These are phyloP conservation scores for Triticum turgidum DNA, from an alignment of 176 grass and related monocot genomes.

Conservation along the genomic window DNA sequence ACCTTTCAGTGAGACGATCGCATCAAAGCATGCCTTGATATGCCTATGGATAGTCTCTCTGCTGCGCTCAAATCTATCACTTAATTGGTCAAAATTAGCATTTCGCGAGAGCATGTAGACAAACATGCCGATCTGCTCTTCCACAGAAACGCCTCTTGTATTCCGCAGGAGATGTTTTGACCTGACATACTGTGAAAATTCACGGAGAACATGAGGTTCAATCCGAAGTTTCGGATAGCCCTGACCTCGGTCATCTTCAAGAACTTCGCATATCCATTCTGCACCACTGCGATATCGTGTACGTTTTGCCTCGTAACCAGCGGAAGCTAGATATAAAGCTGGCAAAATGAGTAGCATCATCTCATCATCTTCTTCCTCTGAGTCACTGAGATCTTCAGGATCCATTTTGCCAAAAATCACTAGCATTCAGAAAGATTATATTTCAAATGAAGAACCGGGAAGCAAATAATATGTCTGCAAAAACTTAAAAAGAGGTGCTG, in stretches of 20 bases:
- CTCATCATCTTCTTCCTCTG: constrained; percentile 42
- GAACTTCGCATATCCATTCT: constrained; percentile 40
- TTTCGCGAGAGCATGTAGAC: constrained; percentile 55
- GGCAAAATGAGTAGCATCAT: constrained; percentile 45
- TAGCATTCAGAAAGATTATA: background rate
- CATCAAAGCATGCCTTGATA: constrained; percentile 56
- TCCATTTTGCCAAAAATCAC: constrained; percentile 28
- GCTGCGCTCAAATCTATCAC: constrained; percentile 43
- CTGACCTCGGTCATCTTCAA: constrained; percentile 43
- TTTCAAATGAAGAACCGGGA: background rate
- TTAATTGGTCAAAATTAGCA: constrained; percentile 45
- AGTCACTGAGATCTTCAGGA: constrained; percentile 25
- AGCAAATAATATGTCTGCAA: background rate
- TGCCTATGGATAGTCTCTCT: constrained; percentile 52
- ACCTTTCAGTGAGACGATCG: constrained; percentile 17
- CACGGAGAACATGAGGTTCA: constrained; percentile 34
- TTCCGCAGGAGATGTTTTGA: constrained; percentile 42
- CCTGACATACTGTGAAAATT: constrained; percentile 28
- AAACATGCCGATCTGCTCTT: constrained; percentile 65
- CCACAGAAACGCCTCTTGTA: constrained; percentile 45
- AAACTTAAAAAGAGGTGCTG: background rate
- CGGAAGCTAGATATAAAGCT: constrained; percentile 33
- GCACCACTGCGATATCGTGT: background rate
- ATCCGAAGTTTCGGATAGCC: constrained; percentile 45
- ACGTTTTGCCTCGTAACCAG: background rate